Evolutionary conservation across 768 basidiomycete genomes (phyloP), one percentile per base, ranked within the genome.

Genomic region (Coprinopsis sp.): DNA sequence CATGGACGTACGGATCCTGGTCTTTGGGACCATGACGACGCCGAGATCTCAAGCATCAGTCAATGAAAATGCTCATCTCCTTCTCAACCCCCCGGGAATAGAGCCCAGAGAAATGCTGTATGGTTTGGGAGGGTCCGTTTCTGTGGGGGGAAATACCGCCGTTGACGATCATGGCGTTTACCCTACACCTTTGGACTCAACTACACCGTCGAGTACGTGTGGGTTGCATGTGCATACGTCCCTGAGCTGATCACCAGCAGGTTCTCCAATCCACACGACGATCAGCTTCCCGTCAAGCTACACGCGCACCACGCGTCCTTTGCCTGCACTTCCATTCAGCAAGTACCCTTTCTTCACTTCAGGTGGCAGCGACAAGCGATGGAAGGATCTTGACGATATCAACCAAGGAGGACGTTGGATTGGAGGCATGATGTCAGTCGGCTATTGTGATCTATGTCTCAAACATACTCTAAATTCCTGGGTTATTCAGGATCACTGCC

Each of bases 301-400:
- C 46, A 64, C 68, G 28, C 71, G 65, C 23, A 64, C 87, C 45
- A 70, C 61, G 10, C 68, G 76, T 44, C 88, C 88, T 3, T 59
- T 72, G 14, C 88, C 89, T 25, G 67, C 76, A 3, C 12, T 69
- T 67, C 3, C 79, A 87, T 58, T 53, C 60, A n/a, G n/a, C 14
- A 77, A 81, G 42, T 91, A 89, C 63, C 89, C 88, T 11, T 81
- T 82, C 55, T 79, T 76, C 56, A 87, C 88, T 10, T 74, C 80
- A 1, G 82, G 86, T 1, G 86, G 81, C 10, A 70, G 69, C 23
- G 87, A 89, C 61, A 71, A 70, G 51, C 76, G 84, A 21, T 84
- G 87, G 84, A 46, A 74, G 19, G 70, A 66, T 19, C 64, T 66
- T 10, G 74, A 72, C 18, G 73, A 70, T 44, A 62, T 73, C 11